Evolutionary conservation across 768 basidiomycete species (phyloP).

Genomic region (Lentinula lateritia): DNA sequence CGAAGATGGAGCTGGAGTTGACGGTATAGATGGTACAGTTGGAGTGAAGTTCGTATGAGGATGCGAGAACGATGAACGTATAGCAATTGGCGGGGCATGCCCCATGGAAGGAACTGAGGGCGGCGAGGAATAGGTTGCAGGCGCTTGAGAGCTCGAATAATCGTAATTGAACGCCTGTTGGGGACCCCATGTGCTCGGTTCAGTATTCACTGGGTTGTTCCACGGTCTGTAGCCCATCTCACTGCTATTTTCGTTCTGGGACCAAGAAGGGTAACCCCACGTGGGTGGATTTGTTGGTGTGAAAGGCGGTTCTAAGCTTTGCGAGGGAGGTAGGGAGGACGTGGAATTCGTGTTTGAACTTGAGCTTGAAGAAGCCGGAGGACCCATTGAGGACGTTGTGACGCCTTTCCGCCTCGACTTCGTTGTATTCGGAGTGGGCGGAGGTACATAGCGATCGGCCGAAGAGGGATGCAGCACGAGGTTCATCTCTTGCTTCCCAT

Average conservation of each 20-base stretch:
- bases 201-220: slow-evolving; percentile 1
- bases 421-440: slow-evolving; percentile 11
- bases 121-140: not conserved
- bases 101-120: slow-evolving; percentile 1
- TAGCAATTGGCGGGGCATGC: not conserved
- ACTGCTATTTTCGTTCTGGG: not conserved
- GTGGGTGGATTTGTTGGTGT: slow-evolving; percentile 36
- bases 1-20: slow-evolving; percentile 17
- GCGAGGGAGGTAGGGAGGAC: slow-evolving; percentile 41
- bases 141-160: not conserved
- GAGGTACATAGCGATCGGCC: slow-evolving; percentile 65
- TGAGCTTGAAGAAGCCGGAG: slow-evolving; percentile 29
- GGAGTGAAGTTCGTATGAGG: not conserved
- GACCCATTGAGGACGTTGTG: slow-evolving; percentile 3
- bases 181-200: not conserved
- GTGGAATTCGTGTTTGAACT: slow-evolving; percentile 32
- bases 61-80: not conserved
- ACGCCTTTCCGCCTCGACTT: slow-evolving; percentile 22
- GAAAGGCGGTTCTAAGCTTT: slow-evolving; percentile 34
- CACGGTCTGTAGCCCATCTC: slow-evolving; percentile 5
- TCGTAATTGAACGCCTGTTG: slow-evolving; percentile 1
- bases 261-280: slow-evolving; percentile 49
- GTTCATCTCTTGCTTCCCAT: slow-evolving; percentile 80
- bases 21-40: slow-evolving; percentile 1
- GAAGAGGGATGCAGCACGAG: slow-evolving; percentile 85